Evolutionary conservation across 176 grass and related monocot species (phyloP), one percentile per base, ranked within the genome.

Genomic region (Aegilops tauschii): DNA sequence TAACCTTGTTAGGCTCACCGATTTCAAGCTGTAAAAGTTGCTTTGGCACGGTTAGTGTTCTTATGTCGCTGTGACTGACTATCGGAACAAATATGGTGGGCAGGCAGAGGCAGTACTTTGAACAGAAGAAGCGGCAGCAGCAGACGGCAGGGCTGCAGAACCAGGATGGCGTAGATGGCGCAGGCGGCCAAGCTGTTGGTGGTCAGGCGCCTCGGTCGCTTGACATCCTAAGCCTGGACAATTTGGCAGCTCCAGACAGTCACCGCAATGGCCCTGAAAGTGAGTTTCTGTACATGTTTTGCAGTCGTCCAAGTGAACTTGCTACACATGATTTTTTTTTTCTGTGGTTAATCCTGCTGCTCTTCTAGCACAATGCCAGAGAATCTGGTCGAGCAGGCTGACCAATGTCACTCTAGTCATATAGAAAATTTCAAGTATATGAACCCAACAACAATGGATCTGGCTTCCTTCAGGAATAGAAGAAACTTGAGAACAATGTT

Each of bases 101-200:
- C 77, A 98, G 97, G 67, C 97, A 98, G 89, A 96, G 92, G 71
- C 97, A 96, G 79, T 98, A 96, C 87, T 98, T 98, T 65, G 92
- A 98, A 30, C 94, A 96, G 78, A 98, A 93, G 89, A 94, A 92
- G 86, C 81, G 90, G 61, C 91, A 95, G 50, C 93, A 96, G 45
- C 90, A 94, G 44, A 65, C 32, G 69, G 49, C 62, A 74, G 83
- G 68, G 67, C 52, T 74, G 58, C 84, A 91, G 37, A 90, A 80
- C 82, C 87, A 83, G 82, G 85, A 78, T 80, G 88, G 80, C 23
- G 4, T 34, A 23, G 81, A 50, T 75, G 77, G 54, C 13, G 81
- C 25, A 27, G 83, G 73, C 6, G 78, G 73, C 27, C 82, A 71
- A 61, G 81, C 79, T 74, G 87, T 86, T n/a, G 65, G 44, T 76